Percentiles rank a stretch among this genome's conserved stretches.
These are phyloP conservation scores for Rhizophagus prolifer DNA, from an alignment of 192 early-diverging fungal genomes.

Conservation along the genomic window DNA sequence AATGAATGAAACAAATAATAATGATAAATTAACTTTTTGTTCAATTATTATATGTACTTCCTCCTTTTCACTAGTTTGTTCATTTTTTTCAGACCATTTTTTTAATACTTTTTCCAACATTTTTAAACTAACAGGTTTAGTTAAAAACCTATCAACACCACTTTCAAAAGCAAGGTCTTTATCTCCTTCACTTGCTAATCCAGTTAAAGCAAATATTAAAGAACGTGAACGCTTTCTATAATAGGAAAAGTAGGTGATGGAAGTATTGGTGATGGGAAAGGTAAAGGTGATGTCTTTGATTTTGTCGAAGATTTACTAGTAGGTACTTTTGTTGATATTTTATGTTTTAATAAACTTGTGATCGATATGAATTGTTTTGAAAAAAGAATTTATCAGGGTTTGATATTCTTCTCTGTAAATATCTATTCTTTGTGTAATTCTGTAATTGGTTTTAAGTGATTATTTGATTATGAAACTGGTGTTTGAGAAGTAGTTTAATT, in stretches of 20 bases:
- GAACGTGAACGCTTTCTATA: background rate
- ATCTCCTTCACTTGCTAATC: conserved; percentile 42
- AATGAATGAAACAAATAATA: too few species aligned
- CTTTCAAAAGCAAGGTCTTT: conserved; percentile 42
- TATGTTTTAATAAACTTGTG: too few species aligned
- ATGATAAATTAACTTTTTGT: too few species aligned
- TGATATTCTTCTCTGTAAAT: background rate
- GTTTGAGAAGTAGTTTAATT: too few species aligned
- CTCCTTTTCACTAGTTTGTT: background rate
- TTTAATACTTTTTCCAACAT: conserved; percentile 16
- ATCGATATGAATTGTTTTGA: background rate
- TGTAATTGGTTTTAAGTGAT: background rate
- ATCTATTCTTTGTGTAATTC: background rate
- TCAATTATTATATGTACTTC: too few species aligned
- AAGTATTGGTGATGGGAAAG: too few species aligned
- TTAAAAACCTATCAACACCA: conserved; percentile 46
- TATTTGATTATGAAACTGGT: background rate
- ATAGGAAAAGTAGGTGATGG: too few species aligned
- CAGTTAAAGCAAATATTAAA: conserved; percentile 45
- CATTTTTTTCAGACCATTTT: conserved; percentile 16
- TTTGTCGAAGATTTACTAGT: background rate
- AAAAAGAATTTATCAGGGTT: background rate
- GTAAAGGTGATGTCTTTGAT: too few species aligned
- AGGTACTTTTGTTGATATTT: background rate
- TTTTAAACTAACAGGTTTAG: conserved; percentile 46